Evolutionary conservation across 1,284 basidiomycete species (phyloP).

Genomic region (Cutaneotrichosporon cutaneum): DNA sequence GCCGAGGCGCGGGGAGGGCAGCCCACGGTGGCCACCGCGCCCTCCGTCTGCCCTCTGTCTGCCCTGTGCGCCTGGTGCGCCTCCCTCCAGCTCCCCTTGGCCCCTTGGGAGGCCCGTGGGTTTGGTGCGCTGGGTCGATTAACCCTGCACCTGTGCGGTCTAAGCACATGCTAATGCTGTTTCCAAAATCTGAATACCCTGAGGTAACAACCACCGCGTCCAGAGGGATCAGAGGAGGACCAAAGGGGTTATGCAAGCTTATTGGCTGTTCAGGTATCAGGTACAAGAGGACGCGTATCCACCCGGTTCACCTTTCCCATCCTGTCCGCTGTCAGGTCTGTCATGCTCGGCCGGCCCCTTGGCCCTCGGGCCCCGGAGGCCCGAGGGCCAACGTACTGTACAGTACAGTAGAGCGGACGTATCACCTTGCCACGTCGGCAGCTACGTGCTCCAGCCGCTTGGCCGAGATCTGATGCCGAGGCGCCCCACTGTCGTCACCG

Average conservation of each 20-base stretch:
- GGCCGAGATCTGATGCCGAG: no score
- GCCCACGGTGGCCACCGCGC: no score
- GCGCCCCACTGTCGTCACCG: background rate
- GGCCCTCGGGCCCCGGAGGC: no score
- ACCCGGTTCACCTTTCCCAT: background rate
- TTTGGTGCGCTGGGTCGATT: background rate
- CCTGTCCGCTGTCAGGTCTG: background rate
- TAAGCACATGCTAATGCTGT: background rate
- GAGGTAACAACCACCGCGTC: background rate
- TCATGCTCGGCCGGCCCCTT: background rate
- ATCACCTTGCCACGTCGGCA: background rate
- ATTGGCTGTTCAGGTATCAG: background rate
- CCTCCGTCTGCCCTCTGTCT: no score
- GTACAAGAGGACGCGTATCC: background rate
- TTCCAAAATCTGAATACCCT: background rate
- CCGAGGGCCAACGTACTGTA: background rate
- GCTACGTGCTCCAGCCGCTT: background rate
- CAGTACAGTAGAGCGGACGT: background rate
- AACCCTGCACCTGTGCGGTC: no score
- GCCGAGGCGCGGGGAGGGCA: no score
- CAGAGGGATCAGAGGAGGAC: no score
- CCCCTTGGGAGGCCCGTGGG: background rate
- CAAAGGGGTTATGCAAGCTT: background rate
- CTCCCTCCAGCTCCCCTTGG: no score
- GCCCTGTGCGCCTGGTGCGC: no score